These are phyloP conservation scores for Leccinum uliginosum DNA, from an alignment of 768 basidiomycete genomes.

Conservation along the genomic window DNA sequence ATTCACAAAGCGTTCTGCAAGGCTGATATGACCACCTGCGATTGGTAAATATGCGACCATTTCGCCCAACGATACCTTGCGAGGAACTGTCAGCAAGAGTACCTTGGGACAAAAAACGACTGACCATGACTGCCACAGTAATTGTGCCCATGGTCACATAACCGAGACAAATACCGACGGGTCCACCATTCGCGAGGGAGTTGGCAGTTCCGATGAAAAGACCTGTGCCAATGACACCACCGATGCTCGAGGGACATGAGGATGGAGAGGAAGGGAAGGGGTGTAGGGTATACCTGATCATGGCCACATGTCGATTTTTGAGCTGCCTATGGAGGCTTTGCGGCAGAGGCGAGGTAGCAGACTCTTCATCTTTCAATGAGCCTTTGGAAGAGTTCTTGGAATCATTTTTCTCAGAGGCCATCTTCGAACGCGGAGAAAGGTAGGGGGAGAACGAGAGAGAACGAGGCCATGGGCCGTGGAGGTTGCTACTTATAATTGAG, in stretches of 20 bases:
- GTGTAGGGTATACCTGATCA: constrained; percentile 57
- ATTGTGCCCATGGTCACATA: constrained; percentile 32
- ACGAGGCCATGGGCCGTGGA: not conserved
- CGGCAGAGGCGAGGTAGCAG: not conserved
- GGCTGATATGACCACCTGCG: constrained; percentile 73
- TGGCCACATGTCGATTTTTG: constrained; percentile 76
- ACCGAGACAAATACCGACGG: constrained; percentile 40
- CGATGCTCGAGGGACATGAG: constrained; percentile 39
- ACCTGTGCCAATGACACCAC: constrained; percentile 34
- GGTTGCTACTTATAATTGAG: not conserved
- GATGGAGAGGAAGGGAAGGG: not conserved
- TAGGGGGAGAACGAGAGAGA: too few species aligned
- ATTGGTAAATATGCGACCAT: constrained; percentile 72
- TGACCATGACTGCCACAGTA: constrained; percentile 33
- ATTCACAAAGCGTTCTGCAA: constrained; percentile 80
- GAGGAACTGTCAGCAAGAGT: not conserved
- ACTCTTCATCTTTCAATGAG: constrained; percentile 25
- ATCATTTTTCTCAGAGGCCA: constrained; percentile 23
- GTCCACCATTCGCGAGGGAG: constrained; percentile 35
- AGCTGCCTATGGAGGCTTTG: constrained; percentile 50
- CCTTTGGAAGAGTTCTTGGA: constrained; percentile 6
- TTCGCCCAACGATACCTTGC: constrained; percentile 45
- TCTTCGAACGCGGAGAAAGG: not conserved
- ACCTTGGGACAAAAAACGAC: not conserved
- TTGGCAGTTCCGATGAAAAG: not conserved